Percentiles rank a stretch among this genome's conserved stretches.
phyloP scores from a whole-genome alignment of 768 basidiomycete species.

The Pulveroboletus sp. region DNA sequence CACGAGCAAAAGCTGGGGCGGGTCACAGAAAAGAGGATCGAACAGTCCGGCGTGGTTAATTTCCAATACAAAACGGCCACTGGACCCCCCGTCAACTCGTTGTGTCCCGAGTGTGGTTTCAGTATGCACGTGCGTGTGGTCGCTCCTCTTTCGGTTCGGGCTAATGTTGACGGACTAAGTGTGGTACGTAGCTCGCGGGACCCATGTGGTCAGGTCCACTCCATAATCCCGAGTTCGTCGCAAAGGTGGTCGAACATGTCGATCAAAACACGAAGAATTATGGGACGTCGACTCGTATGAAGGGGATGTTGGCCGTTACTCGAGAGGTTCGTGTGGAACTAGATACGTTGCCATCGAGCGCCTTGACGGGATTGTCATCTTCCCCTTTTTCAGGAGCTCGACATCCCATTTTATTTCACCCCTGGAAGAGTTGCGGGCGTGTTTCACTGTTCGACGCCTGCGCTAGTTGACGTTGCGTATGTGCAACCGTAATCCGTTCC shows the following conservation, averaged over 20 bases:
- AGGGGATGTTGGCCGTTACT: slow-evolving; percentile 91
- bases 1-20: slow-evolving; percentile 85
- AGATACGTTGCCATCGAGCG: neutral
- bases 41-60: slow-evolving; percentile 53
- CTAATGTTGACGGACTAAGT: neutral
- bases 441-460: slow-evolving; percentile 78
- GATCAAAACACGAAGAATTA: slow-evolving; percentile 59
- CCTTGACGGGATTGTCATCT: neutral
- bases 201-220: slow-evolving; percentile 96
- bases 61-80: slow-evolving; percentile 64
- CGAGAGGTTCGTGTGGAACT: slow-evolving; percentile 59
- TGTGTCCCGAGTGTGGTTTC: slow-evolving; percentile 81
- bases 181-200: slow-evolving; percentile 63
- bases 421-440: slow-evolving; percentile 72
- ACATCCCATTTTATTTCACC: slow-evolving; percentile 82
- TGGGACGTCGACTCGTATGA: slow-evolving; percentile 80
- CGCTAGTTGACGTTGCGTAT: slow-evolving; percentile 71
- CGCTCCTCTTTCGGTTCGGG: slow-evolving; percentile 12
- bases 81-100: slow-evolving; percentile 61
- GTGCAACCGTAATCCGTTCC: slow-evolving; percentile 22
- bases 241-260: slow-evolving; percentile 70
- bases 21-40: slow-evolving; percentile 55
- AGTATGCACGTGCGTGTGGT: slow-evolving; percentile 60
- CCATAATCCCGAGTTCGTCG: slow-evolving; percentile 71
- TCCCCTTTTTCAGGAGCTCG: slow-evolving; percentile 54